Conservation (phyloP, 345 rosid species). For the Nasturtium officinale region DNA sequence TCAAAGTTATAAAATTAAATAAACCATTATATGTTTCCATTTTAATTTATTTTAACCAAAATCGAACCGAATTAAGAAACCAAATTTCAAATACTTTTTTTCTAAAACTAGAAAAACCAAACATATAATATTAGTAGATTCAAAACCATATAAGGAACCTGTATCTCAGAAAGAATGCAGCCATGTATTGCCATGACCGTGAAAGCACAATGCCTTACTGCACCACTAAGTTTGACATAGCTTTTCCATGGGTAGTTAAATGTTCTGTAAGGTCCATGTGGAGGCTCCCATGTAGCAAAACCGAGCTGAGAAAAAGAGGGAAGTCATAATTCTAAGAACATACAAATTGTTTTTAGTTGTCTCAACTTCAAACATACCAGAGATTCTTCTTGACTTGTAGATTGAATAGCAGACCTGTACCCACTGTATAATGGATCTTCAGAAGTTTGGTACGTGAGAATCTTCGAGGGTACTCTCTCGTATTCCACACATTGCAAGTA, state of each 20-base stretch:
- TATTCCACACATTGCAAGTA: slow-evolving; percentile 76
- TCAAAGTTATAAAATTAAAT: not conserved
- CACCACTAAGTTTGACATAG: slow-evolving; percentile 71
- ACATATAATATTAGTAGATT: not conserved
- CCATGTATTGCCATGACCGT: slow-evolving; percentile 95
- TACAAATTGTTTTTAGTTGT: slow-evolving; percentile 2
- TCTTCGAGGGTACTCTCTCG: slow-evolving; percentile 78
- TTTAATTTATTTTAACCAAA: not conserved
- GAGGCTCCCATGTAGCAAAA: slow-evolving; percentile 84
- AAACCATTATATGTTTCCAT: not conserved
- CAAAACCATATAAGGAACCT: slow-evolving; percentile 53
- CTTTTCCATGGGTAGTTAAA: slow-evolving; percentile 73
- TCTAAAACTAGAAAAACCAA: not conserved
- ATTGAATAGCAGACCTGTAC: slow-evolving; percentile 76
- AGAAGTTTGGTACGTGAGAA: slow-evolving; percentile 77
- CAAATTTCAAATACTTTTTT: not conserved
- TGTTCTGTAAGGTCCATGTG: slow-evolving; percentile 72
- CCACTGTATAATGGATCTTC: slow-evolving; percentile 80
- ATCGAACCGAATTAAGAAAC: not conserved
- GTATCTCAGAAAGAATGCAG: slow-evolving; percentile 82
- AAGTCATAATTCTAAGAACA: not conserved
- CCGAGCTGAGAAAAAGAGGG: slow-evolving; percentile 53
- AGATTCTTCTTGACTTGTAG: slow-evolving; percentile 77
- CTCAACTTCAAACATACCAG: slow-evolving; percentile 48
- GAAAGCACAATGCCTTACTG: slow-evolving; percentile 81